A percentile compares a stretch with the other conserved stretches of the same genome.
Conservation (phyloP, 1,284 basidiomycete genomes). For the Ustilago crameri region DNA sequence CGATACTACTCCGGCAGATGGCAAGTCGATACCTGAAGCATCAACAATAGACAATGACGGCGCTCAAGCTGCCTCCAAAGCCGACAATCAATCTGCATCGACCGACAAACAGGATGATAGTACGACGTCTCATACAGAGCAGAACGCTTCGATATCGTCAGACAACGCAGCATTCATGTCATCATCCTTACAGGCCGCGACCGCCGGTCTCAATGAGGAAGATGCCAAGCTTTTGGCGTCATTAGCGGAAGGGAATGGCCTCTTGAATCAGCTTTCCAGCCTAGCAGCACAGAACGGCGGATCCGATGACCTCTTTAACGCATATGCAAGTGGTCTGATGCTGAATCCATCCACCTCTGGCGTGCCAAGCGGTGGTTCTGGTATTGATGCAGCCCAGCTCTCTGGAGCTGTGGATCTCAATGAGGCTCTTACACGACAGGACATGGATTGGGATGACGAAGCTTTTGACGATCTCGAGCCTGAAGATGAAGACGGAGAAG, state of each 20-base stretch:
- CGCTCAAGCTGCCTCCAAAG: background rate
- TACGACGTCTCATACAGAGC: background rate
- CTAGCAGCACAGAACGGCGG: constrained; percentile 28
- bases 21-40: background rate
- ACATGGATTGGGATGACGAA: constrained; percentile 48
- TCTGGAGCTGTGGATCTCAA: constrained; percentile 48
- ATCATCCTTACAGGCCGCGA: constrained; percentile 21
- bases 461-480: constrained; percentile 35
- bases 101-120: constrained; percentile 4
- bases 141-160: constrained; percentile 5
- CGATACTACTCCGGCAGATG: constrained; percentile 13
- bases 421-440: constrained; percentile 38
- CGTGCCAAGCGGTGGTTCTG: background rate
- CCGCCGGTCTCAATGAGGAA: constrained; percentile 47
- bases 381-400: constrained; percentile 21
- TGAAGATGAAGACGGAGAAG: constrained; percentile 43
- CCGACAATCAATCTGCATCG: background rate
- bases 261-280: constrained; percentile 38
- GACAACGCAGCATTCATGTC: constrained; percentile 13
- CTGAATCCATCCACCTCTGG: constrained; percentile 17
- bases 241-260: constrained; percentile 43
- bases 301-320: constrained; percentile 25
- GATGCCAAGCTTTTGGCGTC: constrained; percentile 56
- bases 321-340: constrained; percentile 21
- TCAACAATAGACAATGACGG: constrained; percentile 1